These are phyloP conservation scores for Microcera coccophila DNA, from an alignment of 2,329 filamentous ascomycete species.

Conservation along the genomic window DNA sequence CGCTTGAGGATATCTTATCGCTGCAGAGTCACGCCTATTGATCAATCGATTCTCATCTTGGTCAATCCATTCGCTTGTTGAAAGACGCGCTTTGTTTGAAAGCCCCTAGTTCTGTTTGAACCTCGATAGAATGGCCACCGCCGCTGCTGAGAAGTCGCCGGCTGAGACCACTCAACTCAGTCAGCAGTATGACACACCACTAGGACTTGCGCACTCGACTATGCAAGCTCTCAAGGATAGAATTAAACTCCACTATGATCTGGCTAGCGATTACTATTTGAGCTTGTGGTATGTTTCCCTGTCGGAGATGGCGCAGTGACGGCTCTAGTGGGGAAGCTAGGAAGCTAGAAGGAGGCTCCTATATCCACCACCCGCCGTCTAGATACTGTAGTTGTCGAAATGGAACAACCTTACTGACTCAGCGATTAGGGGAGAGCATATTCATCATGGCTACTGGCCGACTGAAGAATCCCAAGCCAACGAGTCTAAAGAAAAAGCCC, in stretches of 20 bases:
- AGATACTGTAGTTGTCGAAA: too few species aligned
- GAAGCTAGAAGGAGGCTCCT: too few species aligned
- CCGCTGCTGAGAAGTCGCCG: constrained; percentile 3
- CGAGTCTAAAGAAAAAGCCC: constrained; percentile 56
- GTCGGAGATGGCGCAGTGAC: too few species aligned
- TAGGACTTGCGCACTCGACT: constrained; percentile 43
- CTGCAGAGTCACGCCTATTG: too few species aligned
- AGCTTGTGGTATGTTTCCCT: constrained; percentile 50
- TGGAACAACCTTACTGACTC: not conserved
- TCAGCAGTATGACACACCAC: constrained; percentile 43
- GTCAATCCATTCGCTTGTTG: too few species aligned
- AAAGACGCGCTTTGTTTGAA: too few species aligned
- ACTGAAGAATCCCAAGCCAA: constrained; percentile 39
- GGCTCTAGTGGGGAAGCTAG: too few species aligned
- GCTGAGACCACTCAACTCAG: constrained; percentile 36
- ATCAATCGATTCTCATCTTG: too few species aligned
- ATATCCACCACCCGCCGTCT: too few species aligned
- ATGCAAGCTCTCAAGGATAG: constrained; percentile 52
- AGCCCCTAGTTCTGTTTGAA: too few species aligned
- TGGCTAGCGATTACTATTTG: constrained; percentile 59
- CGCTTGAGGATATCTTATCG: not conserved
- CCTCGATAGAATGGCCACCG: constrained; percentile 8
- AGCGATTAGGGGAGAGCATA: constrained; percentile 54
- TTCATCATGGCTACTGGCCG: constrained; percentile 60
- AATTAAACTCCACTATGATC: constrained; percentile 58